Percentiles rank a stretch among this genome's conserved stretches.
Evolutionary conservation across 2,329 filamentous ascomycete species (phyloP).

Genomic region (Microsporum canis): DNA sequence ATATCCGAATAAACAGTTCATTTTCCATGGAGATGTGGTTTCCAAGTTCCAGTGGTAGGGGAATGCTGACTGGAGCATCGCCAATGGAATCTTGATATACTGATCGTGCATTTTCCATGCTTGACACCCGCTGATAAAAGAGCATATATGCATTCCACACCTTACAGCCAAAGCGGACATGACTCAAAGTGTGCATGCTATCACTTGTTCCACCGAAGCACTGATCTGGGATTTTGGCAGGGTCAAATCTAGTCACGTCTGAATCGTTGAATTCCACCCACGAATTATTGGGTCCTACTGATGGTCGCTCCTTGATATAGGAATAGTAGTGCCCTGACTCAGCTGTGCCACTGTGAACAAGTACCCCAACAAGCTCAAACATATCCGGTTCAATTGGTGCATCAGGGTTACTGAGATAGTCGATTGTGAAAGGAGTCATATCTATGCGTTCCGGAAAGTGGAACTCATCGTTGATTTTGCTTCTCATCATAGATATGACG

Average conservation of each 20-base stretch:
- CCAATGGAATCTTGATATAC: slow-evolving; percentile 36
- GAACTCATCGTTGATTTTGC: slow-evolving; percentile 94
- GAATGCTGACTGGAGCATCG: slow-evolving; percentile 40
- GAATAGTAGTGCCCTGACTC: slow-evolving; percentile 97
- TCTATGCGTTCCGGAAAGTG: slow-evolving; percentile 74
- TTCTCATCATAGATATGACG: slow-evolving; percentile 57
- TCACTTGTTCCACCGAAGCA: slow-evolving; percentile 68
- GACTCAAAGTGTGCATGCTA: slow-evolving; percentile 37
- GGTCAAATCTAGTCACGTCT: slow-evolving; percentile 65
- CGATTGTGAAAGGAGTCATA: slow-evolving; percentile 82
- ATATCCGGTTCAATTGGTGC: slow-evolving; percentile 53
- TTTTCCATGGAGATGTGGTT: slow-evolving; percentile 60
- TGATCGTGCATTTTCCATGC: slow-evolving; percentile 46
- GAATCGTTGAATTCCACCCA: slow-evolving; percentile 97
- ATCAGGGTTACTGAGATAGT: slow-evolving; percentile 58
- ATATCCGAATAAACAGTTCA: slow-evolving; percentile 58
- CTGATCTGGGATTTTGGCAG: slow-evolving; percentile 56
- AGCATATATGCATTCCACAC: slow-evolving; percentile 89
- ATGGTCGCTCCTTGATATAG: slow-evolving; percentile 71
- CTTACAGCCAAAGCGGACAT: slow-evolving; percentile 47
- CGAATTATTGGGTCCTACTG: slow-evolving; percentile 34
- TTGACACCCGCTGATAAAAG: slow-evolving; percentile 77
- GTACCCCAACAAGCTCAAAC: slow-evolving; percentile 88
- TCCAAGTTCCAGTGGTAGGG: slow-evolving; percentile 36
- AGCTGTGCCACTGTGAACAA: slow-evolving; percentile 85